A percentile compares a stretch with the other conserved stretches of the same genome.
phyloP scores from a whole-genome alignment of 495 filamentous ascomycete species.

The Apiosordaria backusii region DNA sequence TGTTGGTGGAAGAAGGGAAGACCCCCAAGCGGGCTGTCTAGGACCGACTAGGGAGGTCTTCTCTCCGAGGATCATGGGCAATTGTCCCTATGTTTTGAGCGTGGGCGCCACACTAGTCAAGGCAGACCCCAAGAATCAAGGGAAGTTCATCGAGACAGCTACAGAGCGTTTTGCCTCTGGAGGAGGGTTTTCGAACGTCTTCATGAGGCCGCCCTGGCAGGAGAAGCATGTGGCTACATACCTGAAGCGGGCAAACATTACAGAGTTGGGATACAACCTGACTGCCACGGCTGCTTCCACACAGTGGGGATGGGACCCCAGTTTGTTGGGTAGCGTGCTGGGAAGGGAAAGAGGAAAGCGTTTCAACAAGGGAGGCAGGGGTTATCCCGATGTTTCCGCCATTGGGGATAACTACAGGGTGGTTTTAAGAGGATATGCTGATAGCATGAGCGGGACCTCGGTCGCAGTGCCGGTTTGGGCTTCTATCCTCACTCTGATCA shows the following conservation, averaged over 20 bases:
- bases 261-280: constrained; percentile 31
- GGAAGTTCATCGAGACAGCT: constrained; percentile 38
- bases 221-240: constrained; percentile 49
- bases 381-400: constrained; percentile 62
- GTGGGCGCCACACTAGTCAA: constrained; percentile 34
- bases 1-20: constrained; percentile 46
- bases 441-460: constrained; percentile 52
- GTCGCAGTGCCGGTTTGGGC: constrained; percentile 58
- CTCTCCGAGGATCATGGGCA: constrained; percentile 25
- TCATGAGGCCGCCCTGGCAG: constrained; percentile 58
- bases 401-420: constrained; percentile 58
- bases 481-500: constrained; percentile 58
- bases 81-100: constrained; percentile 39
- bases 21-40: constrained; percentile 22
- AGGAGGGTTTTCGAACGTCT: constrained; percentile 70
- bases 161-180: constrained; percentile 51
- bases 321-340: constrained; percentile 50
- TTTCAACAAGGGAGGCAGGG: constrained; percentile 59
- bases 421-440: constrained; percentile 39
- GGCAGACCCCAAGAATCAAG: constrained; percentile 44
- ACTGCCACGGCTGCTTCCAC: constrained; percentile 16
- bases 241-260: constrained; percentile 48
- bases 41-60: constrained; percentile 24
- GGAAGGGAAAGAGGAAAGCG: constrained; percentile 13
- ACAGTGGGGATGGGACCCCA: constrained; percentile 56